A percentile compares a stretch with the other conserved stretches of the same genome.
Conservation (phyloP, 2,329 filamentous ascomycete genomes). For the Ophidiomyces ophidiicola region DNA sequence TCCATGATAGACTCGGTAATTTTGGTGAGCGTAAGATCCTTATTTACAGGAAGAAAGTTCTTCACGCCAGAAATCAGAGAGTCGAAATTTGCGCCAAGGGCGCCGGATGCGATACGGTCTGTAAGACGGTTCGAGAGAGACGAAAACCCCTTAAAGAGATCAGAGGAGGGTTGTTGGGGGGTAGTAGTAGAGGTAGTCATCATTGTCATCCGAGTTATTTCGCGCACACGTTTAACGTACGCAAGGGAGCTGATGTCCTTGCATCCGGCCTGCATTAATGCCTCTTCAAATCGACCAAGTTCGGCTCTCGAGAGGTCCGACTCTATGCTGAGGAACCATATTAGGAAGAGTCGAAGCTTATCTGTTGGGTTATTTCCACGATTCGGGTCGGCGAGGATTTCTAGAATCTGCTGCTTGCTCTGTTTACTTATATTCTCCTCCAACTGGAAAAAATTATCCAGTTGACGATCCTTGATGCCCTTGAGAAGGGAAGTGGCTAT, state of each 20-base stretch:
- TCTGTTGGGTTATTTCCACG: constrained; percentile 78
- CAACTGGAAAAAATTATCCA: constrained; percentile 91
- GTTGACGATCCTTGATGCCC: constrained; percentile 85
- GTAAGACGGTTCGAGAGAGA: constrained; percentile 84
- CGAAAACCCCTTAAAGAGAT: constrained; percentile 87
- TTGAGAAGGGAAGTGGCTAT: constrained; percentile 68
- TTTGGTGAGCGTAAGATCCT: constrained; percentile 91
- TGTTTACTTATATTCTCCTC: constrained; percentile 90
- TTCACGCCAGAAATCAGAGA: constrained; percentile 92
- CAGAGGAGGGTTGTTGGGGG: constrained; percentile 46
- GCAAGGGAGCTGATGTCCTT: constrained; percentile 65
- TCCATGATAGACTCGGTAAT: constrained; percentile 99
- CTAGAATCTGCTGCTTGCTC: constrained; percentile 75
- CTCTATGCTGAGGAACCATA: constrained; percentile 93
- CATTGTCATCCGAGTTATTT: constrained; percentile 96
- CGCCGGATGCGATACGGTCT: constrained; percentile 84
- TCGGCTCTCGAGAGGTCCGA: constrained; percentile 72
- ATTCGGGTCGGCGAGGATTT: constrained; percentile 65
- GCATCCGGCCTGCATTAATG: constrained; percentile 57
- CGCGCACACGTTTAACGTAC: constrained; percentile 82
- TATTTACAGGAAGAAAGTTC: constrained; percentile 92
- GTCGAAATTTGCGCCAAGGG: constrained; percentile 78
- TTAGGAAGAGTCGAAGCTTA: constrained; percentile 87
- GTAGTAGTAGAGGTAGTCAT: constrained; percentile 67
- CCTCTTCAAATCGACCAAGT: constrained; percentile 74